Conservation (phyloP, 768 basidiomycete species). For the Vararia minispora region DNA sequence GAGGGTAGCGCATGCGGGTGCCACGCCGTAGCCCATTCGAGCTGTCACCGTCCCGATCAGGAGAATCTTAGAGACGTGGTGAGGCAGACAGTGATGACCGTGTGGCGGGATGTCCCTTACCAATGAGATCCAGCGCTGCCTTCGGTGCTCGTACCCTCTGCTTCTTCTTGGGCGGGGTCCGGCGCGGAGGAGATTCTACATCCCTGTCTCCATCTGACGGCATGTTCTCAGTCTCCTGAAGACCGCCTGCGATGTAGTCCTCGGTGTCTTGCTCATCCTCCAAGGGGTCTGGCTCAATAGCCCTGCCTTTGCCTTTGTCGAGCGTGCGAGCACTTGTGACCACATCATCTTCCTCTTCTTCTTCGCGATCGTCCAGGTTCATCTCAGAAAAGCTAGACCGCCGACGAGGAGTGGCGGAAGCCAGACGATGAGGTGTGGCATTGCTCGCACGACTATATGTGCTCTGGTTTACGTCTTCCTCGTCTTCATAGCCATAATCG, state of each 20-base stretch:
- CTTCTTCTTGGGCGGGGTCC: conserved; percentile 2
- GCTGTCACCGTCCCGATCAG: conserved; percentile 18
- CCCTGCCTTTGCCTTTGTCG: conserved; percentile 33
- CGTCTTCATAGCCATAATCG: conserved; percentile 14
- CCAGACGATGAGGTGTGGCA: conserved; percentile 2
- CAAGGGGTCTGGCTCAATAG: conserved; percentile 12
- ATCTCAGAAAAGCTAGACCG: background rate
- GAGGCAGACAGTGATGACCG: background rate
- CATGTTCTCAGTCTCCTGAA: conserved; percentile 18
- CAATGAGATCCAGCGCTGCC: background rate
- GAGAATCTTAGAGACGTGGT: conserved; percentile 13
- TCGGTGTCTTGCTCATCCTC: conserved; percentile 20
- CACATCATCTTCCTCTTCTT: background rate
- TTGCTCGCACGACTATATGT: background rate
- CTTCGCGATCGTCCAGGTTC: conserved; percentile 1
- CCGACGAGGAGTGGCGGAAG: too few relatives aligned
- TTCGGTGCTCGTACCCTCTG: background rate
- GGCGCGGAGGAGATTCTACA: conserved; percentile 14
- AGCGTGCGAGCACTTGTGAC: too few relatives aligned
- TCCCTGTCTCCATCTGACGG: conserved; percentile 21
- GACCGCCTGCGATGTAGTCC: conserved; percentile 30
- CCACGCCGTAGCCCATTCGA: conserved; percentile 56
- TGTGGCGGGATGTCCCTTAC: too few relatives aligned
- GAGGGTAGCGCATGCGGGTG: conserved; percentile 52
- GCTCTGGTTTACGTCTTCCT: conserved; percentile 18